phyloP scores from a whole-genome alignment of 257 asterid species.

The Ajuga chamaepitys region DNA sequence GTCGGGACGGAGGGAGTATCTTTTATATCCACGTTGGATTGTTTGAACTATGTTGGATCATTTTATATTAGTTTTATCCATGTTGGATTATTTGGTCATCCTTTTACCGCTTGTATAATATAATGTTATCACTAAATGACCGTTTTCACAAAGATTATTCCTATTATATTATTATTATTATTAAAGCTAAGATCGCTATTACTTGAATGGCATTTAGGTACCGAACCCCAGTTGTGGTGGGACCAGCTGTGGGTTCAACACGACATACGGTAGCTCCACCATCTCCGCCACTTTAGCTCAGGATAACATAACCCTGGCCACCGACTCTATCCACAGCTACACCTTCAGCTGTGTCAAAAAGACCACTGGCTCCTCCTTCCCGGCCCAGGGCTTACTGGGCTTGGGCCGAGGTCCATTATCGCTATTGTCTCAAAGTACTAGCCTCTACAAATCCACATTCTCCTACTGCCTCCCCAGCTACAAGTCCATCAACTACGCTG shows the following conservation, averaged over 20 bases:
- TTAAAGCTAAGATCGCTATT: not conserved
- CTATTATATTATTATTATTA: too few species aligned
- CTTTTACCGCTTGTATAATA: too few species aligned
- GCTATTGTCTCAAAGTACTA: slow-evolving; percentile 41
- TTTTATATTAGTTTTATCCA: too few species aligned
- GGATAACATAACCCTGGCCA: slow-evolving; percentile 56
- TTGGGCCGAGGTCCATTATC: slow-evolving; percentile 78
- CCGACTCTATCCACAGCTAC: slow-evolving; percentile 41
- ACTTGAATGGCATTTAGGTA: too few species aligned
- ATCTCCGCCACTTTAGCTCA: slow-evolving; percentile 41
- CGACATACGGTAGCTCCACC: slow-evolving; percentile 64
- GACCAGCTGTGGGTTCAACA: slow-evolving; percentile 47
- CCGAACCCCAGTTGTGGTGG: slow-evolving; percentile 47
- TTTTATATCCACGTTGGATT: too few species aligned
- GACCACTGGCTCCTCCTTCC: slow-evolving; percentile 45
- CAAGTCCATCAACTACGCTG: slow-evolving; percentile 47
- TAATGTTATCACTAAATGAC: too few species aligned
- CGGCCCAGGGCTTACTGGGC: slow-evolving; percentile 70
- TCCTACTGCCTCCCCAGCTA: slow-evolving; percentile 81
- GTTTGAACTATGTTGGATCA: too few species aligned
- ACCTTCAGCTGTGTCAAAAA: slow-evolving; percentile 56
- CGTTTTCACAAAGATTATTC: too few species aligned
- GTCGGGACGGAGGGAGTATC: too few species aligned
- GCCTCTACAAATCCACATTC: slow-evolving; percentile 59
- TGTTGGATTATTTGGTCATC: too few species aligned